Conservation (phyloP, 257 asterid species). For the Scutellaria barbata region DNA sequence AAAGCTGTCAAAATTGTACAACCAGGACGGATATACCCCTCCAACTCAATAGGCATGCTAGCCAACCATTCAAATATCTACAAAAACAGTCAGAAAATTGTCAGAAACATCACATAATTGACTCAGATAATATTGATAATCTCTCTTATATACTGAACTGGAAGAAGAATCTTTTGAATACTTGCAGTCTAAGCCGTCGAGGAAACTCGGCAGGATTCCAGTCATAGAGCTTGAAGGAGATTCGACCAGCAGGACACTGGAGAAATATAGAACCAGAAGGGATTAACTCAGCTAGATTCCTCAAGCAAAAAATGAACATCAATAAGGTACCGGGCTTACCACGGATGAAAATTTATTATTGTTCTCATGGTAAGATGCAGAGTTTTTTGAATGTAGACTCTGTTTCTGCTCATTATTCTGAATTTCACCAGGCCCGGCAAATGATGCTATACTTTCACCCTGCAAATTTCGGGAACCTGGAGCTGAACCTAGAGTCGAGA, state of each 20-base stretch:
- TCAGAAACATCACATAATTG: slow-evolving; percentile 35
- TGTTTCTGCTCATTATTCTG: slow-evolving; percentile 52
- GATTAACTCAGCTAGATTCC: slow-evolving; percentile 30
- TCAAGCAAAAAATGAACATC: slow-evolving; percentile 15
- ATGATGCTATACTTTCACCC: slow-evolving; percentile 50
- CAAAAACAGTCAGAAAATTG: slow-evolving; percentile 30
- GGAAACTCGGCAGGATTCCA: slow-evolving; percentile 98
- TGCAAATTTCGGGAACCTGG: slow-evolving; percentile 50
- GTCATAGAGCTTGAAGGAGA: slow-evolving; percentile 92
- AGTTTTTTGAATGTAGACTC: slow-evolving; percentile 46
- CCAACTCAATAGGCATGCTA: slow-evolving; percentile 91
- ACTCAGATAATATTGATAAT: slow-evolving; percentile 37
- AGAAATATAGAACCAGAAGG: slow-evolving; percentile 30
- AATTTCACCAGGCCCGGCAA: slow-evolving; percentile 48
- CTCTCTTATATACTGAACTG: slow-evolving; percentile 67
- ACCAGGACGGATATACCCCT: slow-evolving; percentile 95
- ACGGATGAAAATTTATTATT: slow-evolving; percentile 68
- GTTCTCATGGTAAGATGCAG: slow-evolving; percentile 63
- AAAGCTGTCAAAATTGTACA: slow-evolving; percentile 88
- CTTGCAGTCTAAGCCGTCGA: slow-evolving; percentile 89
- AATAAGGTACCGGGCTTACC: slow-evolving; percentile 46
- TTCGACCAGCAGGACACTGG: slow-evolving; percentile 87
- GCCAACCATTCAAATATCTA: slow-evolving; percentile 94
- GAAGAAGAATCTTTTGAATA: slow-evolving; percentile 64
- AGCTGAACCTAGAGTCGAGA: slow-evolving; percentile 46